Conservation (phyloP, 345 rosid species). For the Physaria fendleri region DNA sequence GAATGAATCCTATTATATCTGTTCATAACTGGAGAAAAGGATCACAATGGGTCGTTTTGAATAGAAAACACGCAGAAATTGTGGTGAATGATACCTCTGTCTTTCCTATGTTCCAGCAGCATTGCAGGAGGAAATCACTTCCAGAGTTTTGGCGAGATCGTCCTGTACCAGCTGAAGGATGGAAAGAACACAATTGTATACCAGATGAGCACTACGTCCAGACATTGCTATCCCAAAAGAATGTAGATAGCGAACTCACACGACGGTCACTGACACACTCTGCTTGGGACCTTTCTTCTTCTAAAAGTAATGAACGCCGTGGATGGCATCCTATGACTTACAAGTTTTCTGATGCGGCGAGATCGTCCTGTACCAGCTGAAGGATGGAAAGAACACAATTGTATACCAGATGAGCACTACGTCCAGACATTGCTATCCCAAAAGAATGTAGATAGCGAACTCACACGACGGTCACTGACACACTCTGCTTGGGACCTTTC, state of each 20-base stretch:
- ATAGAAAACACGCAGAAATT: slow-evolving; percentile 79
- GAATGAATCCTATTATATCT: slow-evolving; percentile 69
- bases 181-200: slow-evolving; percentile 90
- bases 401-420: slow-evolving; percentile 96
- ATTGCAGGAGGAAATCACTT: slow-evolving; percentile 82
- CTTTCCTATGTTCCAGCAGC: slow-evolving; percentile 77
- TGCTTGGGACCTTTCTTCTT: slow-evolving; percentile 76
- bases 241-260: slow-evolving; percentile 70
- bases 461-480: slow-evolving; percentile 68
- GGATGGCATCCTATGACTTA: slow-evolving; percentile 95
- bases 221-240: slow-evolving; percentile 78
- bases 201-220: slow-evolving; percentile 98
- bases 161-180: slow-evolving; percentile 57
- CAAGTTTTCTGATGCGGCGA: slow-evolving; percentile 82
- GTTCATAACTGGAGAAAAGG: slow-evolving; percentile 97
- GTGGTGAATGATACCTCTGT: slow-evolving; percentile 74
- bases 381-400: slow-evolving; percentile 79
- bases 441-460: slow-evolving; percentile 72
- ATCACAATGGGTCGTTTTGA: slow-evolving; percentile 88
- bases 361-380: too few relatives aligned
- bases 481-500: slow-evolving; percentile 88
- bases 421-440: slow-evolving; percentile 87
- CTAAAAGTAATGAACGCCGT: slow-evolving; percentile 68
- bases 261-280: slow-evolving; percentile 76
- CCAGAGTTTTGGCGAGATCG: slow-evolving; percentile 96